Base-by-base conservation (phyloP, 148 eudicot genomes). In the Camellia japonica region DNA sequence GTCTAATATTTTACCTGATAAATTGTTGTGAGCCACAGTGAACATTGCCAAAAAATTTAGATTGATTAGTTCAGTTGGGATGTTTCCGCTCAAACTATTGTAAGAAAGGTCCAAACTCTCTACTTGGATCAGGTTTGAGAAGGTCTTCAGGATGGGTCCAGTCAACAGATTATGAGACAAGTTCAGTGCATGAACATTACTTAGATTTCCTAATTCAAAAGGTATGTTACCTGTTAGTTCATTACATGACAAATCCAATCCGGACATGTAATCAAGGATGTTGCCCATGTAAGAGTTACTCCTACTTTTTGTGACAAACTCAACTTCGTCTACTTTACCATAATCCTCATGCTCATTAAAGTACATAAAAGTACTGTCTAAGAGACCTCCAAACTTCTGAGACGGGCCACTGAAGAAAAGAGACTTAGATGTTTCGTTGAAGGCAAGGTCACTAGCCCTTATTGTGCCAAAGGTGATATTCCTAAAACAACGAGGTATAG, bases 241-340 rank as follows among this genome's bases (percentile, higher is more conserved):
- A 14, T 76, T 76, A 46, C 69, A 59, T 16, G 79, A 76, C 43
- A 76, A 52, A 52, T 76, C 79, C 58, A 76, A 76, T 43, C 79
- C 79, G 13, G 79, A 76, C 69, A 76, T 63, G 11, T 42, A 47
- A 8, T 76, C 18, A 2, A 76, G 79, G 49, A 76, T 62, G 6
- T 46, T 63, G 5, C 79, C 70, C 10, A 55, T 58, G 65, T 74
- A 74, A 13, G 64, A 74, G n/a, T 19, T 38, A 23, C 19, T 4
- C 8, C 64, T 23, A 56, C 65, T 0, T 56, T 74, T 74, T 6
- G 65, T 74, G 56, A 74, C 65, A 74, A 74, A 74, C 7, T 74
- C 62, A 9, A 56, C 64, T 55, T 74, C 64, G 15, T 23, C 77
- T 42, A 1, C 42, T 56, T 56, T 56, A 30, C 0, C 19, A 10